These are phyloP conservation scores for Oryza meyeriana DNA, from an alignment of 176 grass and related monocot genomes.

Conservation along the genomic window DNA sequence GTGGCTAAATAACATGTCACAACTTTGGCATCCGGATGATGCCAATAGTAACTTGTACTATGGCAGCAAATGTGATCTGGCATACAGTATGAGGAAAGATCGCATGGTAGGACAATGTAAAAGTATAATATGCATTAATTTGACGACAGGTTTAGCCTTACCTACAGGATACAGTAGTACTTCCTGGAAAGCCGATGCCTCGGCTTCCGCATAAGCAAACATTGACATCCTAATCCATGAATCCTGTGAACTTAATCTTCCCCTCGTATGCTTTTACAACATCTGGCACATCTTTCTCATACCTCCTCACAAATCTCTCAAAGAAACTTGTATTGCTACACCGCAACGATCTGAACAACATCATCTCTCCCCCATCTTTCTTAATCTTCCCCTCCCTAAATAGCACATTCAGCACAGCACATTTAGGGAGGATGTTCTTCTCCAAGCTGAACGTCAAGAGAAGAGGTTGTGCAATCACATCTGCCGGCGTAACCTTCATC, in stretches of 20 bases:
- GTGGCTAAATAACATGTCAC: background rate
- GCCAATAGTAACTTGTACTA: background rate
- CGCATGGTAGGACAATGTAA: background rate
- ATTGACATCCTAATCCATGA: background rate
- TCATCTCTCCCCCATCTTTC: background rate
- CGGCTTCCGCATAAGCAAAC: background rate
- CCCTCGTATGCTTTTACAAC: slow-evolving; percentile 17
- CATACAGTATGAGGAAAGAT: background rate
- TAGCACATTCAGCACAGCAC: slow-evolving; percentile 25
- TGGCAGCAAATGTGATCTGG: background rate
- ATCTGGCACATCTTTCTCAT: background rate
- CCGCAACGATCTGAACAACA: background rate
- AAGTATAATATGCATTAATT: background rate
- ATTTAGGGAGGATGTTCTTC: slow-evolving; percentile 32
- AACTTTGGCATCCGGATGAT: background rate
- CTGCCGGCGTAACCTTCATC: background rate
- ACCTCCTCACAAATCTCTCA: background rate
- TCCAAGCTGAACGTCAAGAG: slow-evolving; percentile 32
- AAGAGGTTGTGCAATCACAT: background rate
- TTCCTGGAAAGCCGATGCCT: background rate
- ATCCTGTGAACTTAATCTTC: slow-evolving; percentile 18
- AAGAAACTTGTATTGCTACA: background rate
- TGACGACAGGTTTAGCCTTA: background rate
- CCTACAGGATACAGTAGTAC: background rate
- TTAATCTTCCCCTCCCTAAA: slow-evolving; percentile 3